Conservation (phyloP, 768 basidiomycete species). For the Boletus rubroflammeus region DNA sequence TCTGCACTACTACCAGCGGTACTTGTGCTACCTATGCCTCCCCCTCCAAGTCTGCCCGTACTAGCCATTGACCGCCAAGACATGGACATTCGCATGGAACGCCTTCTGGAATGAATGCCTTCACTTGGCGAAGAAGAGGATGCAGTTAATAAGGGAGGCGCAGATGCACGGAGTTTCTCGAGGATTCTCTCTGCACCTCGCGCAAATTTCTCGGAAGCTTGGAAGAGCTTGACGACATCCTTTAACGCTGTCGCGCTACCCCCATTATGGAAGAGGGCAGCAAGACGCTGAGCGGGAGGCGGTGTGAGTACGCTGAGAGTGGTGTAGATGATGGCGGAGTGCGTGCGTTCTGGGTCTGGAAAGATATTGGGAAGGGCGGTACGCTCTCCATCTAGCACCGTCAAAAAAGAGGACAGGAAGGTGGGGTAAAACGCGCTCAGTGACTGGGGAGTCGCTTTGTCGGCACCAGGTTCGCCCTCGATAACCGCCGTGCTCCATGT, state of each 20-base stretch:
- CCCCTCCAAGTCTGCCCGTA: conserved; percentile 17
- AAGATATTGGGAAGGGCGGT: conserved; percentile 79
- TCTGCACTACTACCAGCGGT: conserved; percentile 5
- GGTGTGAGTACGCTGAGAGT: conserved; percentile 79
- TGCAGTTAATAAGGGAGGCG: conserved; percentile 16
- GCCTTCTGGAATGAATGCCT: conserved; percentile 41
- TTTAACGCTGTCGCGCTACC: conserved; percentile 55
- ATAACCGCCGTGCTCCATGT: conserved; percentile 66
- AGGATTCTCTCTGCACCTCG: conserved; percentile 67
- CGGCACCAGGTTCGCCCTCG: conserved; percentile 29
- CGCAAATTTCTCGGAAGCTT: conserved; percentile 82
- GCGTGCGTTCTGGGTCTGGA: conserved; percentile 72
- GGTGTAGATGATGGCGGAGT: conserved; percentile 80
- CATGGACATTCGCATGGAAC: conserved; percentile 64
- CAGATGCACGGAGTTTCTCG: conserved; percentile 58
- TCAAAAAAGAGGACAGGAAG: conserved; percentile 70
- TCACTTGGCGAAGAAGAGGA: conserved; percentile 23
- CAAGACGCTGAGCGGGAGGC: conserved; percentile 74
- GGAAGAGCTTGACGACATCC: conserved; percentile 68
- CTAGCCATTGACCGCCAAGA: conserved; percentile 47
- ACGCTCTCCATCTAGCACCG: conserved; percentile 67
- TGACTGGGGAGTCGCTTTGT: conserved; percentile 44
- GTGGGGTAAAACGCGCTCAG: conserved; percentile 68
- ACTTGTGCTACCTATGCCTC: conserved; percentile 9
- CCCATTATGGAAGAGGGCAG: conserved; percentile 61